These are phyloP conservation scores for Epichloe elymi DNA, from an alignment of 2,329 filamentous ascomycete species.

Conservation along the genomic window DNA sequence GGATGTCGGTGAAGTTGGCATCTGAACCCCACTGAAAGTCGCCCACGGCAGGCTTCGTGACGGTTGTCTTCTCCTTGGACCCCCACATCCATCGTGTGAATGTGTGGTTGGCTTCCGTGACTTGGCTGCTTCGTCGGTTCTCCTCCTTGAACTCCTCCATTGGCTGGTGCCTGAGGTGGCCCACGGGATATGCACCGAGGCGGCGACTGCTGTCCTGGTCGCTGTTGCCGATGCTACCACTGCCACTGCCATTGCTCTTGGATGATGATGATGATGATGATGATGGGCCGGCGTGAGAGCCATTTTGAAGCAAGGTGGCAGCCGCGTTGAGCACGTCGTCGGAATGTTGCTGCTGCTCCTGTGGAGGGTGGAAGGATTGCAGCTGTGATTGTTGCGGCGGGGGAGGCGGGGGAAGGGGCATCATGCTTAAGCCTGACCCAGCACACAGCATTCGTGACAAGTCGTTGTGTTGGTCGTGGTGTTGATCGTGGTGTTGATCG, in stretches of 20 bases:
- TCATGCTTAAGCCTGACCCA: constrained; percentile 21
- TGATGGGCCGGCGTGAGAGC: constrained; percentile 10
- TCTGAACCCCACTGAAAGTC: constrained; percentile 58
- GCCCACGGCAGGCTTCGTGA: constrained; percentile 24
- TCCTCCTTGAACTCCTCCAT: constrained; percentile 30
- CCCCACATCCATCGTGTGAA: constrained; percentile 30
- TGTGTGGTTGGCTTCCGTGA: constrained; percentile 20
- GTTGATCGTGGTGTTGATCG: too few relatives aligned
- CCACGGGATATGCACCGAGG: constrained; percentile 21
- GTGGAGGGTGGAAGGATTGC: not conserved
- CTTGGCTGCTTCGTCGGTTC: constrained; percentile 19
- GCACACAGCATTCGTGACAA: constrained; percentile 7
- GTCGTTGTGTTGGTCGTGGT: constrained; percentile 7
- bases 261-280: not conserved
- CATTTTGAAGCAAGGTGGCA: constrained; percentile 37
- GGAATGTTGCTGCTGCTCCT: constrained; percentile 21
- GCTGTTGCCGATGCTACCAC: constrained; percentile 15
- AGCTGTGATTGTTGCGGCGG: constrained; percentile 12
- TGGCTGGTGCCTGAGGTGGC: constrained; percentile 29
- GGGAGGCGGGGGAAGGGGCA: constrained; percentile 23
- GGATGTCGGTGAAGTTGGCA: constrained; percentile 42
- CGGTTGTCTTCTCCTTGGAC: constrained; percentile 14
- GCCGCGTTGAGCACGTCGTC: constrained; percentile 45
- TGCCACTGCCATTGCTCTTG: constrained; percentile 1
- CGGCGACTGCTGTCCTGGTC: constrained; percentile 11